Conservation (phyloP, 768 basidiomycete genomes). For the Podaxis carcinomalis region DNA sequence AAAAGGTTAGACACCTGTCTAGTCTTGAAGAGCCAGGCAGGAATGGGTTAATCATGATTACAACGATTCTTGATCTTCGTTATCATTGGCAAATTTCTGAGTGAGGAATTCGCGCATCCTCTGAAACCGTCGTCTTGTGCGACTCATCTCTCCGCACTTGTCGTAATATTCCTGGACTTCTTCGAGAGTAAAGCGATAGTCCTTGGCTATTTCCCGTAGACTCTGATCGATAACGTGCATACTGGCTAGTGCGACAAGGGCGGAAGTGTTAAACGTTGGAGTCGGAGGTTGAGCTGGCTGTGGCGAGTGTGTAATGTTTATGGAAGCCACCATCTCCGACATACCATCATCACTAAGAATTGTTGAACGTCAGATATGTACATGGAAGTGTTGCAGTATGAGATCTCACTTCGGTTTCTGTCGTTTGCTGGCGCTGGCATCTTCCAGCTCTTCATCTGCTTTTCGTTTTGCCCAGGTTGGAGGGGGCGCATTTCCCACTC, state of each 20-base stretch:
- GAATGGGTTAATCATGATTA: not conserved
- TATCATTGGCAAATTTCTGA: conserved; percentile 31
- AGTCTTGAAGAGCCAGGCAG: not conserved
- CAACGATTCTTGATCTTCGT: conserved; percentile 11
- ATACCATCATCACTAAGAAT: conserved; percentile 6
- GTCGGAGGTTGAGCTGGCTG: conserved; percentile 8
- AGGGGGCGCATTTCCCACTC: conserved; percentile 56
- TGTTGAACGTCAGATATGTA: not conserved
- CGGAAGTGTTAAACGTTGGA: conserved; percentile 23
- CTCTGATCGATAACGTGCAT: conserved; percentile 67
- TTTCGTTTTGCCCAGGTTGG: conserved; percentile 70
- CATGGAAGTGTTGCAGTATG: not conserved
- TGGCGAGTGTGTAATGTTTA: not conserved
- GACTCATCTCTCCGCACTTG: conserved; percentile 64
- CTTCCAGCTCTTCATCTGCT: conserved; percentile 33
- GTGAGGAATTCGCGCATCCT: conserved; percentile 56
- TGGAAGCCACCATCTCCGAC: not conserved
- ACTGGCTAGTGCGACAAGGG: conserved; percentile 32
- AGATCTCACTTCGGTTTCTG: conserved; percentile 35
- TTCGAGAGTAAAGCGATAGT: conserved; percentile 67
- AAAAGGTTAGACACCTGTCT: not conserved
- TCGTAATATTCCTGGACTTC: conserved; percentile 81
- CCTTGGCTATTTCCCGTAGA: conserved; percentile 61
- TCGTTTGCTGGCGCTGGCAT: conserved; percentile 36
- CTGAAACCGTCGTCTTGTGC: conserved; percentile 61